Evolutionary conservation across 2,329 filamentous ascomycete species (phyloP).

Genomic region (Thermoascus crustaceus): DNA sequence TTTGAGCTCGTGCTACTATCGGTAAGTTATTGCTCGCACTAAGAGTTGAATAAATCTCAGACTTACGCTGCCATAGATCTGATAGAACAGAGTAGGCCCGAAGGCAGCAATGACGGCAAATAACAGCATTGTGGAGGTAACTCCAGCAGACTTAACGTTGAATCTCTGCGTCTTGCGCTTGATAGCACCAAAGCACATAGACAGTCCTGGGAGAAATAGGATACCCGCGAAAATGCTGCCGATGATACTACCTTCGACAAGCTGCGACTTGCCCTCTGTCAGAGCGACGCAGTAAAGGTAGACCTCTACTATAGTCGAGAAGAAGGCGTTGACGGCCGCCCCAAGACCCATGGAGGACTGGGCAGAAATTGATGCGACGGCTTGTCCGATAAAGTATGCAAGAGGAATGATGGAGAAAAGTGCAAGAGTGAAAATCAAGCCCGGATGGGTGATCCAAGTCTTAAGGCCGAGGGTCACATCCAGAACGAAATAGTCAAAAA

Average conservation of each 20-base stretch:
- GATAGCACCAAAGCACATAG: conserved; percentile 97
- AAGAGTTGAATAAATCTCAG: background rate
- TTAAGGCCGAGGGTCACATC: conserved; percentile 60
- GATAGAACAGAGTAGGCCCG: conserved; percentile 92
- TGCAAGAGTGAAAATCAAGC: conserved; percentile 75
- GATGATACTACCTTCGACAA: conserved; percentile 94
- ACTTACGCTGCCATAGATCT: conserved; percentile 85
- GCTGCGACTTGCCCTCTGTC: conserved; percentile 79
- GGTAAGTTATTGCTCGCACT: conserved; percentile 26
- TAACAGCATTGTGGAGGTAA: conserved; percentile 94
- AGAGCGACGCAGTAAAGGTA: conserved; percentile 95
- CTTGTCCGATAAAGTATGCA: conserved; percentile 97
- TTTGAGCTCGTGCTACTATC: conserved; percentile 70
- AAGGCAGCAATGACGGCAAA: conserved; percentile 96
- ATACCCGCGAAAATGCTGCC: conserved; percentile 97
- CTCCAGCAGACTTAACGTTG: conserved; percentile 91
- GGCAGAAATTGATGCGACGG: conserved; percentile 94
- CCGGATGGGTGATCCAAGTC: conserved; percentile 67
- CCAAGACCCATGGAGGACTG: conserved; percentile 98
- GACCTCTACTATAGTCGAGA: conserved; percentile 94
- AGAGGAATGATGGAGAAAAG: conserved; percentile 90
- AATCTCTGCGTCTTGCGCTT: conserved; percentile 98
- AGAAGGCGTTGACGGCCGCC: conserved; percentile 95
- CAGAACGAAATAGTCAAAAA: conserved; percentile 83
- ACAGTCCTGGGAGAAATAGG: conserved; percentile 84